Evolutionary conservation across 148 eudicot genomes (phyloP).

Genomic region (Vaccinium darrowii): DNA sequence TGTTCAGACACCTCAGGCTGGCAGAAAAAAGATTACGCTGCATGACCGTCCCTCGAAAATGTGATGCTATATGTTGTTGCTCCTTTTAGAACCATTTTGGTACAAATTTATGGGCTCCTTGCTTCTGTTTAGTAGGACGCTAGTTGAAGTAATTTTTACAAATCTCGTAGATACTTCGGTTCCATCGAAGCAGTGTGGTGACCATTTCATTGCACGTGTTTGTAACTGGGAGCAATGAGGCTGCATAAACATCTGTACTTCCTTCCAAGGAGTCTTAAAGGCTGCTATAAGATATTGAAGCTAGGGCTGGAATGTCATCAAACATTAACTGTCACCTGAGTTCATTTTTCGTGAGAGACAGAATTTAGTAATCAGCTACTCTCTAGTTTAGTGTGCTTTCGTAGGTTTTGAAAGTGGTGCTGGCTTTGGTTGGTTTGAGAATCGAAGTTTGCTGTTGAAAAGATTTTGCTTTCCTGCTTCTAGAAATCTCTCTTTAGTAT

Average conservation of each 20-base stretch:
- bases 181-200: neutral
- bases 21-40: neutral
- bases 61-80: neutral
- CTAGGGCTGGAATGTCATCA: neutral
- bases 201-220: neutral
- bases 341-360: neutral
- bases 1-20: neutral
- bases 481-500: constrained; percentile 5
- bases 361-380: neutral
- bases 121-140: neutral
- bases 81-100: constrained; percentile 6
- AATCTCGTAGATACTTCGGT: neutral
- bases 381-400: neutral
- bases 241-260: neutral
- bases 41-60: neutral
- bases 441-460: neutral
- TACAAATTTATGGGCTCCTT: neutral
- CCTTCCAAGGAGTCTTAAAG: neutral
- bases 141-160: neutral
- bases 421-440: neutral
- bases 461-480: constrained; percentile 10
- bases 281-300: neutral
- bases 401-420: constrained; percentile 1
- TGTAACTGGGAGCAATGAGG: neutral
- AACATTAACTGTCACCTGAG: neutral